Evolutionary conservation across 257 asterid genomes (phyloP), one percentile per base, ranked within the genome.

Genomic region (Handroanthus guayacan): DNA sequence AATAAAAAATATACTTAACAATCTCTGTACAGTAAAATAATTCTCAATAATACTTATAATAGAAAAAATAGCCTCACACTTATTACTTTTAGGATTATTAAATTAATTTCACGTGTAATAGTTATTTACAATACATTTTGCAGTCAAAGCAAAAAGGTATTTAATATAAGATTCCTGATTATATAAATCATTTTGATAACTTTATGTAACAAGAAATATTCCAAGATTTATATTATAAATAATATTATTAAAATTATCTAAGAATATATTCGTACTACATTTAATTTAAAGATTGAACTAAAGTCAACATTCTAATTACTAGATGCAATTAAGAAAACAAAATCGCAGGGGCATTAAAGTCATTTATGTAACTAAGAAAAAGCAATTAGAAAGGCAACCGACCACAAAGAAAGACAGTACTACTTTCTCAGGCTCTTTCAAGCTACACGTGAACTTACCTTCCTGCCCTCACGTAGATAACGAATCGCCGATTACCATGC

Each of bases 381-480:
- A 70, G 62, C 75, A 68, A 79, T 52, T 54, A 71, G 69, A 73
- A 82, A 67, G 79, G 13, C 54, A 37, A 78, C 68, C 80, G 75
- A 79, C 67, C 69, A 36, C 7, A 48, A 41, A 65, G 16, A 47
- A 54, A 5, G 51, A 10, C 8, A 57, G 48, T 71, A 63, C 55
- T 25, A 25, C 31, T 25, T 25, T 25, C 31, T 25, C 31, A 25
- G 31, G 31, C 31, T 39, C 2, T 67, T 48, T 68, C 41, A 58
- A 11, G 62, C 6, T 9, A 60, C 73, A 79, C 36, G 84, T 81
- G 84, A 84, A 87, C 92, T 88, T 91, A 95, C 98, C 67, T 93
- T 87, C 99, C 99, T 70, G 97, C 99, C 89, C 81, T 95, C 80
- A 95, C 94, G 91, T 91, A 95, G 82, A 95, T 95, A n/a, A 93